phyloP scores from a whole-genome alignment of 1,284 basidiomycete genomes.

The Xerocomus nothofagi region DNA sequence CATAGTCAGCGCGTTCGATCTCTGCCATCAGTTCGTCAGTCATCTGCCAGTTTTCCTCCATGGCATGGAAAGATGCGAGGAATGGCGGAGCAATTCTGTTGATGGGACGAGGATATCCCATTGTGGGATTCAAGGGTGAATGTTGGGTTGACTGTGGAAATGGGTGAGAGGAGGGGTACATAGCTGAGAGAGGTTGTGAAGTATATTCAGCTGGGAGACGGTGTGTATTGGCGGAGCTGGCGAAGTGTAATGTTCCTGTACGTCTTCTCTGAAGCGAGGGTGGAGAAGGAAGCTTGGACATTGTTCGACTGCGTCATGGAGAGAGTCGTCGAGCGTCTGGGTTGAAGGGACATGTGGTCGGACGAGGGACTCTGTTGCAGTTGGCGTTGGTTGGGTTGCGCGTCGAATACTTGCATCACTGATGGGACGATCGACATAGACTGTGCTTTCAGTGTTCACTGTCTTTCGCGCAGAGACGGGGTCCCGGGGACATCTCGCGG shows the following conservation, averaged over 20 bases:
- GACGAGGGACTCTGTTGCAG: constrained; percentile 57
- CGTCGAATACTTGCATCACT: constrained; percentile 48
- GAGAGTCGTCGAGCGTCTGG: constrained; percentile 42
- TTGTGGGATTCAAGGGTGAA: constrained; percentile 36
- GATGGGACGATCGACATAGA: constrained; percentile 63
- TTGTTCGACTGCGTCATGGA: constrained; percentile 36
- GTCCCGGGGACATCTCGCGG: constrained; percentile 66
- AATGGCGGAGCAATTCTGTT: constrained; percentile 55
- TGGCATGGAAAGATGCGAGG: constrained; percentile 49
- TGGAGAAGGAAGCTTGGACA: constrained; percentile 43
- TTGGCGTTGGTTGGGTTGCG: constrained; percentile 37
- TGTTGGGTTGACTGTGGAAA: constrained; percentile 37
- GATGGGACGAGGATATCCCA: constrained; percentile 59
- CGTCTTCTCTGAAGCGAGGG: constrained; percentile 29
- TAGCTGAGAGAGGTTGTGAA: constrained; percentile 15
- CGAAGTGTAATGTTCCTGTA: constrained; percentile 35
- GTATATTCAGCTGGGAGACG: constrained; percentile 30
- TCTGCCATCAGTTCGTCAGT: constrained; percentile 68
- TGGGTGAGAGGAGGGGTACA: constrained; percentile 30
- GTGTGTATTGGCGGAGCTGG: constrained; percentile 29
- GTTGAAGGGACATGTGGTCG: constrained; percentile 45
- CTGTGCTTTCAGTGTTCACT: constrained; percentile 56
- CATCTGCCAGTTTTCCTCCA: constrained; percentile 63
- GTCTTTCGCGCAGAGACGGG: constrained; percentile 66
- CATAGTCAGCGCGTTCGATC: constrained; percentile 59